Percentiles rank a stretch among this genome's conserved stretches.
Conservation (phyloP, 306 rosid species). For the Herpetospermum pedunculosum region DNA sequence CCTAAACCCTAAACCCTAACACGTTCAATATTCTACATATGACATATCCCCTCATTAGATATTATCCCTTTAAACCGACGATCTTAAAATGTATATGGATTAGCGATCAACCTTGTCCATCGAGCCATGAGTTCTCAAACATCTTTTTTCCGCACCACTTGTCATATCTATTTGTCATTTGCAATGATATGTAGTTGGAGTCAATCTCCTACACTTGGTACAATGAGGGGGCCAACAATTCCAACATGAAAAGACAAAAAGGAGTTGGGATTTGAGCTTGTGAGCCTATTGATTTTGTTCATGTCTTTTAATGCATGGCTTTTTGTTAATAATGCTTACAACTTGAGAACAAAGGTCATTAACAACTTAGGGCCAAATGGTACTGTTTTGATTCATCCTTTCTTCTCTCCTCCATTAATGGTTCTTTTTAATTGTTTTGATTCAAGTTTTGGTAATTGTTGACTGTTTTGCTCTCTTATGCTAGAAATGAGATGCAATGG, state of each 20-base stretch:
- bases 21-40: too few species aligned
- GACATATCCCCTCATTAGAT: too few species aligned
- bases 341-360: neutral
- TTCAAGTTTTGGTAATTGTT: constrained; percentile 1
- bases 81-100: neutral
- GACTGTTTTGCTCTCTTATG: neutral
- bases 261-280: neutral
- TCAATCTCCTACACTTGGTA: neutral
- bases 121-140: neutral
- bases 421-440: neutral
- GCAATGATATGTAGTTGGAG: neutral
- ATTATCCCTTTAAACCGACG: neutral
- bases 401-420: neutral
- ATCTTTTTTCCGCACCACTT: neutral
- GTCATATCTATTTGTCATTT: neutral
- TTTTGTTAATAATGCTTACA: neutral
- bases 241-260: neutral
- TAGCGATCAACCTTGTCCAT: neutral
- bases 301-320: neutral
- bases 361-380: neutral
- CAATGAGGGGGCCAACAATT: neutral
- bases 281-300: neutral
- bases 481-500: neutral
- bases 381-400: neutral
- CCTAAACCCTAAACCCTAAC: too few species aligned